Evolutionary conservation across 768 basidiomycete genomes (phyloP).

Genomic region (Coprinopsis cinerea): DNA sequence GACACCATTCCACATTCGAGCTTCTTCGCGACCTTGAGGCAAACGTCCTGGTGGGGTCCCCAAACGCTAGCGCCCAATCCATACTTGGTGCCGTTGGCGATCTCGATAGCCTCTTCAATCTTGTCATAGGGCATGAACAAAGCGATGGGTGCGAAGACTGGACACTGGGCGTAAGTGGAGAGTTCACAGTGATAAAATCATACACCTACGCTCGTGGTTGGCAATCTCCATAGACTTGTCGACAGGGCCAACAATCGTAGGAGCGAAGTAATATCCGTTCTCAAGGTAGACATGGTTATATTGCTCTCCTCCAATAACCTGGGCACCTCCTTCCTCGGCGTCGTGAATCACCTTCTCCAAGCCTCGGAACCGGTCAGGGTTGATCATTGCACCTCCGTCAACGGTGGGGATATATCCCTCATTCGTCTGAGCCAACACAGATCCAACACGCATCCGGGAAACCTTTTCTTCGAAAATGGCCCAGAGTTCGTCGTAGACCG

Average conservation of each 20-base stretch:
- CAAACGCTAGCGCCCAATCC: conserved; percentile 95
- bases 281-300: conserved; percentile 62
- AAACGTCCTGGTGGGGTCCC: conserved; percentile 76
- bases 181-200: neutral
- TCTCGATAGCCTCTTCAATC: conserved; percentile 78
- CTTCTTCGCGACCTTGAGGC: conserved; percentile 70
- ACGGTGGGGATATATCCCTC: conserved; percentile 69
- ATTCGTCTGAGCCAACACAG: conserved; percentile 58
- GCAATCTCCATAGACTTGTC: conserved; percentile 68
- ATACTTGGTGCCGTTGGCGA: conserved; percentile 85
- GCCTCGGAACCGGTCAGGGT: conserved; percentile 58
- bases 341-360: conserved; percentile 64
- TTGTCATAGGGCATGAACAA: conserved; percentile 79
- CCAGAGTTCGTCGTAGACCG: conserved; percentile 73
- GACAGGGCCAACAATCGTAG: conserved; percentile 83
- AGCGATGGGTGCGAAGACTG: conserved; percentile 93
- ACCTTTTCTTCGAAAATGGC: conserved; percentile 59
- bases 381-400: conserved; percentile 89
- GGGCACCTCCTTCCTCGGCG: conserved; percentile 67
- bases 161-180: conserved; percentile 1
- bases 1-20: conserved; percentile 97
- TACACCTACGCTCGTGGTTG: conserved; percentile 71
- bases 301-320: conserved; percentile 55
- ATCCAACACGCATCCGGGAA: conserved; percentile 67
- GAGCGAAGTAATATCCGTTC: conserved; percentile 77